Percentiles rank a stretch among this genome's conserved stretches.
phyloP scores from a whole-genome alignment of 495 filamentous ascomycete species.

The Extremus antarcticus region DNA sequence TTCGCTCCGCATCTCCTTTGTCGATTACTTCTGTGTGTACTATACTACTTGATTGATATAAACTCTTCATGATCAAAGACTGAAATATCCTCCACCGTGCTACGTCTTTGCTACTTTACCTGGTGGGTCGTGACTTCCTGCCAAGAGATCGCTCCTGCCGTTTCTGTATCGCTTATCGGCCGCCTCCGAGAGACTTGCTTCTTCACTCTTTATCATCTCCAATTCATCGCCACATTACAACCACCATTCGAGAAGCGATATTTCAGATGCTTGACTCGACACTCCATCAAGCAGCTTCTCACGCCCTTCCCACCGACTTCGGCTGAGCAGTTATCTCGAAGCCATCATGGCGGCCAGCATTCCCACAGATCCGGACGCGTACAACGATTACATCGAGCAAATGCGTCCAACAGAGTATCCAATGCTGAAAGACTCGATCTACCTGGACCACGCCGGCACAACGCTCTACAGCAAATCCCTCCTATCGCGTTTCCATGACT shows the following conservation, averaged over 20 bases:
- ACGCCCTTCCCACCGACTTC: neutral
- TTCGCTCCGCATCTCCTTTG: too few relatives aligned
- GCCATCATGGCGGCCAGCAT: neutral
- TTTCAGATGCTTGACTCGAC: neutral
- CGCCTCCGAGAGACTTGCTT: neutral
- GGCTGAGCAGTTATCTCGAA: neutral
- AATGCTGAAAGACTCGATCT: conserved; percentile 55
- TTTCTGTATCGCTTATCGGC: neutral
- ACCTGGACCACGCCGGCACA: conserved; percentile 89
- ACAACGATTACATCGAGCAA: conserved; percentile 55
- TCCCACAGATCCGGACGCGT: conserved; percentile 22
- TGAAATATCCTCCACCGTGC: too few relatives aligned
- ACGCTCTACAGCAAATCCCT: conserved; percentile 72
- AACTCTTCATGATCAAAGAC: too few relatives aligned
- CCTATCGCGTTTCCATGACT: conserved; percentile 61
- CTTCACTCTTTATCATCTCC: neutral
- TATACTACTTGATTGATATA: too few relatives aligned
- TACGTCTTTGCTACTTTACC: too few relatives aligned
- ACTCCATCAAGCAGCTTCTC: neutral
- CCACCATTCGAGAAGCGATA: too few relatives aligned
- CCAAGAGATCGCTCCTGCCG: neutral
- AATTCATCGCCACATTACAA: neutral
- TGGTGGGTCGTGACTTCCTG: too few relatives aligned
- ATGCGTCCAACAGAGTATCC: conserved; percentile 71
- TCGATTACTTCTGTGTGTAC: too few relatives aligned